phyloP scores from a whole-genome alignment of 2,329 filamentous ascomycete genomes.

The Bisporella sp. region DNA sequence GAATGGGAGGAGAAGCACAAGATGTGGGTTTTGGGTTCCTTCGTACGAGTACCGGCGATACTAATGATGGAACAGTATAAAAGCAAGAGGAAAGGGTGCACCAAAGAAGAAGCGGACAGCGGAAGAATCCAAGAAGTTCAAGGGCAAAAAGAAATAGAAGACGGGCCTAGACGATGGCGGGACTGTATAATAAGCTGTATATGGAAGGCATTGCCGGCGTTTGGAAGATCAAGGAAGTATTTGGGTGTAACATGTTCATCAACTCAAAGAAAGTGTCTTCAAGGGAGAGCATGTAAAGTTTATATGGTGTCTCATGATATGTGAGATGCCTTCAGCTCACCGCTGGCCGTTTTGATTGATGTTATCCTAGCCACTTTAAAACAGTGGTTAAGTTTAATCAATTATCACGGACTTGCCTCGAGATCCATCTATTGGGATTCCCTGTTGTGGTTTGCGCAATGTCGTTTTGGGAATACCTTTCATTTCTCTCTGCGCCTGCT shows the following conservation, averaged over 20 bases:
- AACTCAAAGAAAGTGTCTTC: conserved; percentile 3
- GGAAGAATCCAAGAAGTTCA: conserved; percentile 39
- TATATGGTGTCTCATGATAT: background rate
- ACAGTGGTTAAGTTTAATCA: too few relatives aligned
- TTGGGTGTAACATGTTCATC: conserved; percentile 5
- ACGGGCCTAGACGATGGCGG: background rate
- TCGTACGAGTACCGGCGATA: background rate
- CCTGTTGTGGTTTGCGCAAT: too few relatives aligned
- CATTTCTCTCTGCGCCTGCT: too few relatives aligned
- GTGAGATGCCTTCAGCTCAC: background rate
- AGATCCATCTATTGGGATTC: too few relatives aligned
- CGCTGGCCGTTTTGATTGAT: too few relatives aligned
- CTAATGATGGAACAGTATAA: conserved; percentile 47
- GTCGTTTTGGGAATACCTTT: too few relatives aligned
- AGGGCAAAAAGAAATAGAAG: conserved; percentile 37
- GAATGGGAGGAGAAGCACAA: conserved; percentile 71
- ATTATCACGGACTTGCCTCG: too few relatives aligned
- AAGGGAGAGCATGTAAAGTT: too few relatives aligned
- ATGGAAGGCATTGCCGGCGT: conserved; percentile 24
- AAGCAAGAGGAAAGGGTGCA: conserved; percentile 75
- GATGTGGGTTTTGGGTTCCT: conserved; percentile 37
- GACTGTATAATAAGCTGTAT: conserved; percentile 12
- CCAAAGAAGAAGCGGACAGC: conserved; percentile 82
- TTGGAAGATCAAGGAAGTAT: conserved; percentile 11
- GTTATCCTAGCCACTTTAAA: too few relatives aligned